phyloP scores from a whole-genome alignment of 164 flowering plant species.

The Cinnamomum chago region DNA sequence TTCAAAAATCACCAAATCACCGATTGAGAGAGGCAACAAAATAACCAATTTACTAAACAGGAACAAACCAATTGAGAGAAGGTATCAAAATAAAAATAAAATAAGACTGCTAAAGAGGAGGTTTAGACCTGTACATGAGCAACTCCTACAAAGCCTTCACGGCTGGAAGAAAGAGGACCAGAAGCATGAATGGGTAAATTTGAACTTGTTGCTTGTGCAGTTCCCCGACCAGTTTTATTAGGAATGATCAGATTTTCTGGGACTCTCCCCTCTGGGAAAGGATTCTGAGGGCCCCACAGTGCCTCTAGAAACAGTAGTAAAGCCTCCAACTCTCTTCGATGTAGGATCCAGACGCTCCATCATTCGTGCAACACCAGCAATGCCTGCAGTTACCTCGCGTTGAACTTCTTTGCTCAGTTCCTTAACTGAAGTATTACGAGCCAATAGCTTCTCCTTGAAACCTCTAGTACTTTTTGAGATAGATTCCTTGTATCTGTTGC shows the following conservation, averaged over 20 bases:
- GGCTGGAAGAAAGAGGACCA: constrained; percentile 10
- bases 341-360: constrained; percentile 61
- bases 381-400: constrained; percentile 64
- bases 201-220: constrained; percentile 20
- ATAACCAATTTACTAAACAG: background rate
- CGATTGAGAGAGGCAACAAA: background rate
- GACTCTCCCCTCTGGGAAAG: constrained; percentile 30
- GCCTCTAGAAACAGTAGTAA: constrained; percentile 26
- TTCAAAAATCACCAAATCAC: background rate
- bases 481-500: constrained; percentile 64
- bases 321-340: constrained; percentile 31
- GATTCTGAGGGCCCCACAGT: constrained; percentile 26
- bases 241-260: constrained; percentile 17
- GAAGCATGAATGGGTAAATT: constrained; percentile 17
- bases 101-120: background rate
- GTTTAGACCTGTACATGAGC: constrained; percentile 32
- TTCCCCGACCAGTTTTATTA: constrained; percentile 11
- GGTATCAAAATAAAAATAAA: background rate
- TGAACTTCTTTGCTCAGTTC: constrained; percentile 76
- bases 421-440: constrained; percentile 60
- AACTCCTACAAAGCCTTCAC: constrained; percentile 22
- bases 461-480: constrained; percentile 59
- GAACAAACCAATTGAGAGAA: background rate
- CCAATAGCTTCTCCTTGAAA: constrained; percentile 64
- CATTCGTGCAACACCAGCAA: constrained; percentile 61